Evolutionary conservation across 345 rosid species (phyloP).

Genomic region (Anacardium occidentale): DNA sequence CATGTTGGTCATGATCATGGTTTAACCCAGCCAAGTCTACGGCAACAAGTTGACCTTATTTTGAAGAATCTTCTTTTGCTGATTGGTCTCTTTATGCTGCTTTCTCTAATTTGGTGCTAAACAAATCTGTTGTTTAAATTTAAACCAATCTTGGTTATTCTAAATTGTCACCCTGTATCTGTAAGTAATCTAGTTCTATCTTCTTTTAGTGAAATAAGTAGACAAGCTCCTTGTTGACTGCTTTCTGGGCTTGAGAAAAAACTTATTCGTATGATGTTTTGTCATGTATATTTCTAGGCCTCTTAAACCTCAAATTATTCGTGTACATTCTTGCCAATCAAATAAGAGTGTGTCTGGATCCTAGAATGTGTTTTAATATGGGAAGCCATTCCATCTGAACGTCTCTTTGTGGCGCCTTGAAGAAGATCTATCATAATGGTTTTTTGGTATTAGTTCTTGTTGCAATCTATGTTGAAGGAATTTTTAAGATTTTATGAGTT

Average conservation of each 20-base stretch:
- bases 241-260: conserved; percentile 13
- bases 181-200: conserved; percentile 17
- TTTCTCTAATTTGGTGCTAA: conserved; percentile 57
- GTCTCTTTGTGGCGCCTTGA: background rate
- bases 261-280: background rate
- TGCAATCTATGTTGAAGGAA: background rate
- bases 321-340: background rate
- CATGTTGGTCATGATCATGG: conserved; percentile 55
- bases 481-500: background rate
- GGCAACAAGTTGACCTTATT: conserved; percentile 52
- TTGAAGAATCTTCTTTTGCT: conserved; percentile 56
- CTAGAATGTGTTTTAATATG: background rate
- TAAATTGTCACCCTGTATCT: background rate
- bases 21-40: conserved; percentile 35
- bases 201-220: no score
- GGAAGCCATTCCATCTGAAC: background rate
- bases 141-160: background rate
- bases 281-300: background rate
- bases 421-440: background rate
- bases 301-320: background rate
- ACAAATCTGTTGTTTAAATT: conserved; percentile 9
- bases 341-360: background rate
- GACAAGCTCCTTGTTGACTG: conserved; percentile 1
- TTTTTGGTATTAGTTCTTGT: no score
- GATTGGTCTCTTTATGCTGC: conserved; percentile 50